Base-by-base conservation (phyloP, 257 asterid species). In the Prunella vulgaris region DNA sequence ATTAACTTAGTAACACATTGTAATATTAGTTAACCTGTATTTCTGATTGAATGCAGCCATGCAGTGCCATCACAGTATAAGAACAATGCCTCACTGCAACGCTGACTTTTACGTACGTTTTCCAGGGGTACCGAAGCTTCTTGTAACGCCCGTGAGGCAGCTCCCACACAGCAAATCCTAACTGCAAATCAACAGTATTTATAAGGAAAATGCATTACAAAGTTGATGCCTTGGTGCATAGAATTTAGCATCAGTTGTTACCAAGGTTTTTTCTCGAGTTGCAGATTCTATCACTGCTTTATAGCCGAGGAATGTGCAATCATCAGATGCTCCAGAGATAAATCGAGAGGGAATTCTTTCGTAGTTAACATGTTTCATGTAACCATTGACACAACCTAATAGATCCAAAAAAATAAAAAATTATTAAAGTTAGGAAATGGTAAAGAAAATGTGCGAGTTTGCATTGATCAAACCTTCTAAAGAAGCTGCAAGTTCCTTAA, bases 21-120 rank as follows among this genome's bases (percentile, higher is more conserved):
- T 46, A 2, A 51, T 18, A 18, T 12, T 0, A 46, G 38, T 46
- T 63, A 60, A 88, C 95, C 92, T 83, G 93, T 77, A 90, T 88
- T 80, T 90, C 95, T n/a, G 92, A 86, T n/a, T 88, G 81, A 61
- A 88, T 76, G 84, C 93, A 86, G 30, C 95, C 97, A 69, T 90
- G 95, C 64, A 90, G 82, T 30, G 97, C 95, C 97, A 90, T 90
- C 51, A 90, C 93, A 70, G 77, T 82, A 71, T 86, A 88, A 15
- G 97, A 84, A 35, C 97, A 90, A 69, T 86, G 90, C 83, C 95
- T 84, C 40, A 86, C 77, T 20, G 95, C 86, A 54, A 76, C 82
- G 25, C 97, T 86, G 15, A 81, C 78, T 78, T 82, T 83, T 28
- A 90, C 88, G 73, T 81, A 88, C 64, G 74, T 76, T 60, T 15